A percentile compares a stretch with the other conserved stretches of the same genome.
Conservation (phyloP, 176 grass and related monocot species). For the Tuctoria greenei region DNA sequence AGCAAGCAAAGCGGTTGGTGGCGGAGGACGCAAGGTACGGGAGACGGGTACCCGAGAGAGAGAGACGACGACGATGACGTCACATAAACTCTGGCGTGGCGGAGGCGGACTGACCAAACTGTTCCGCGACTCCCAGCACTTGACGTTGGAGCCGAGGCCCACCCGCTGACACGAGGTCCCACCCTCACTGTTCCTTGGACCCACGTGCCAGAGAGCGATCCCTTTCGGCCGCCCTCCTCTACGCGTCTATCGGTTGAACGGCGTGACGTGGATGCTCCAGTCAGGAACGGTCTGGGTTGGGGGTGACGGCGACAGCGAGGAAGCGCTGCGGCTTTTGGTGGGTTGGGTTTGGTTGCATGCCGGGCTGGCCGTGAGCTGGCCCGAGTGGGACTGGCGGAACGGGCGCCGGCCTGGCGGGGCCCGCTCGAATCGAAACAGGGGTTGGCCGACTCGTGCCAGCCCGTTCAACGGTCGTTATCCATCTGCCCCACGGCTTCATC, state of each 20-base stretch:
- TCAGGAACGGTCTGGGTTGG: neutral
- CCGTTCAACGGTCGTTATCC: neutral
- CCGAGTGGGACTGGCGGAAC: constrained; percentile 1
- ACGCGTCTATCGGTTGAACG: constrained; percentile 2
- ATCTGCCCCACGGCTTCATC: neutral
- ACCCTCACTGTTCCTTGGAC: neutral
- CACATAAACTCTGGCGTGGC: constrained; percentile 31
- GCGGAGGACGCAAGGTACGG: constrained; percentile 32
- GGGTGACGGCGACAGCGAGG: constrained; percentile 33
- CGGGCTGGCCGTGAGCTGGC: constrained; percentile 38
- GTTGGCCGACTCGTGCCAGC: neutral
- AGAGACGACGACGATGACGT: constrained; percentile 32
- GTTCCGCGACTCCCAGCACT: neutral
- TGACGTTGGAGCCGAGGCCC: neutral
- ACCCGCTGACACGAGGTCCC: neutral
- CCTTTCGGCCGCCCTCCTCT: neutral
- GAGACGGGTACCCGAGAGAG: neutral
- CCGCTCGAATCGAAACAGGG: neutral
- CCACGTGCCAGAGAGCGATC: neutral
- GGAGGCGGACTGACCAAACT: constrained; percentile 19
- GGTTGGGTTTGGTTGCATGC: neutral
- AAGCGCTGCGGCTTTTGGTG: neutral
- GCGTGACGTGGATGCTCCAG: neutral
- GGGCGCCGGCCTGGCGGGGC: neutral
- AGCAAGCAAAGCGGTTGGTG: constrained; percentile 45